Conservation (phyloP, 441 rosid species). For the Theobroma grandiflorum region DNA sequence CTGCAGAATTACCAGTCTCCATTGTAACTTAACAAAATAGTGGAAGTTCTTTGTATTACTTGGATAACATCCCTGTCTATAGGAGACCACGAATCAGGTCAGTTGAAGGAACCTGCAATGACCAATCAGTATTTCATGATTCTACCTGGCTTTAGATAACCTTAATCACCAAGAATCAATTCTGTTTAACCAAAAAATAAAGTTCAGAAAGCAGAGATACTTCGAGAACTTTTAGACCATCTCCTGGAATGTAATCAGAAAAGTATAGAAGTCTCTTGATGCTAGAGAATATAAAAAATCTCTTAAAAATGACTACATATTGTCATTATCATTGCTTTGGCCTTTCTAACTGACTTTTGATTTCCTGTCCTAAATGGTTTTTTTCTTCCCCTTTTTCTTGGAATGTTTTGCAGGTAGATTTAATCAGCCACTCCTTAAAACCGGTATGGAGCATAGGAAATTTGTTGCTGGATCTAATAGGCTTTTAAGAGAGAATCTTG, state of each 20-base stretch:
- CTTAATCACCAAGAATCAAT: neutral
- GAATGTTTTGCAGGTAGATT: slow-evolving; percentile 21
- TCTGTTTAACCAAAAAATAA: neutral
- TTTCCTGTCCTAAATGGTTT: neutral
- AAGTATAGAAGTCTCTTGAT: neutral
- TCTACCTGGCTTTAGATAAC: neutral
- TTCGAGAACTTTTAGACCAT: neutral
- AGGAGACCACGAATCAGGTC: slow-evolving; percentile 29
- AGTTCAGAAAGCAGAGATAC: neutral
- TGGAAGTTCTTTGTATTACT: slow-evolving; percentile 27
- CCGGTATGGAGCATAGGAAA: neutral
- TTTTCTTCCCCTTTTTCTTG: neutral
- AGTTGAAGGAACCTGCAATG: slow-evolving; percentile 20
- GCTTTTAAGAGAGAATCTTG: neutral
- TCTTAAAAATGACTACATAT: neutral
- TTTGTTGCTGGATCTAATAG: slow-evolving; percentile 6
- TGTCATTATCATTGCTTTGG: neutral
- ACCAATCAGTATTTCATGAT: slow-evolving; percentile 1
- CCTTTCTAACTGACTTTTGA: neutral
- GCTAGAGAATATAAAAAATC: slow-evolving; percentile 1
- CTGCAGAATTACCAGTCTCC: slow-evolving; percentile 22
- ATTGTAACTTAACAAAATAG: slow-evolving; percentile 25
- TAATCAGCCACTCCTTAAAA: neutral
- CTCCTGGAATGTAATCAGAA: neutral
- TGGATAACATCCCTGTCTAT: neutral